A percentile compares a stretch with the other conserved stretches of the same genome.
These are phyloP conservation scores for Diaporthe amygdali DNA, from an alignment of 2,329 filamentous ascomycete species.

Conservation along the genomic window DNA sequence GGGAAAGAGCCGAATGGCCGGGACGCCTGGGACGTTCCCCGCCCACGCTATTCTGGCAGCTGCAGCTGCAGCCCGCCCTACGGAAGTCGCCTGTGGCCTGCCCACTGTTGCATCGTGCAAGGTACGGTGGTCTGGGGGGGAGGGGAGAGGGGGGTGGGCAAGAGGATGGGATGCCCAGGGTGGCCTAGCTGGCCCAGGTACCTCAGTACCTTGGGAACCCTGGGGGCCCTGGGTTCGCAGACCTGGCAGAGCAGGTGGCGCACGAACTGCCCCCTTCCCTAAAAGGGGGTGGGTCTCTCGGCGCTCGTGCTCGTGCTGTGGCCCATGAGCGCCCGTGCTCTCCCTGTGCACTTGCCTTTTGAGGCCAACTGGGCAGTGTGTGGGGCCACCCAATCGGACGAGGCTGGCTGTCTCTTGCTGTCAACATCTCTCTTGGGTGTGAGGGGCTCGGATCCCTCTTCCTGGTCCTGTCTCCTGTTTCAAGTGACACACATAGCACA, in stretches of 20 bases:
- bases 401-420: slow-evolving; percentile 13
- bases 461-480: slow-evolving; percentile 22
- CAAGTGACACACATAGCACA: slow-evolving; percentile 13
- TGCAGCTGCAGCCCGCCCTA: slow-evolving; percentile 24
- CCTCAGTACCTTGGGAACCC: neutral
- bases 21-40: slow-evolving; percentile 23
- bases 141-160: neutral
- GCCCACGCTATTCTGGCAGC: slow-evolving; percentile 18
- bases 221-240: too few species aligned
- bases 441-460: slow-evolving; percentile 17
- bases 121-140: slow-evolving; percentile 2
- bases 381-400: slow-evolving; percentile 15
- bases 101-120: slow-evolving; percentile 12
- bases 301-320: neutral
- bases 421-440: slow-evolving; percentile 9
- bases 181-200: neutral
- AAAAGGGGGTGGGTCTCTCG: slow-evolving; percentile 16
- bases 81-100: slow-evolving; percentile 24
- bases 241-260: slow-evolving; percentile 5
- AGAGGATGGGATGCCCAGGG: neutral
- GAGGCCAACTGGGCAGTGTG: neutral
- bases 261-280: slow-evolving; percentile 1
- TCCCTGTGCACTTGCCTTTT: neutral
- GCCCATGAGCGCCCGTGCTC: neutral
- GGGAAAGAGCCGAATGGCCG: slow-evolving; percentile 27